Evolutionary conservation across 1,284 basidiomycete species (phyloP).

Genomic region (Cryptococcus wingfieldii): DNA sequence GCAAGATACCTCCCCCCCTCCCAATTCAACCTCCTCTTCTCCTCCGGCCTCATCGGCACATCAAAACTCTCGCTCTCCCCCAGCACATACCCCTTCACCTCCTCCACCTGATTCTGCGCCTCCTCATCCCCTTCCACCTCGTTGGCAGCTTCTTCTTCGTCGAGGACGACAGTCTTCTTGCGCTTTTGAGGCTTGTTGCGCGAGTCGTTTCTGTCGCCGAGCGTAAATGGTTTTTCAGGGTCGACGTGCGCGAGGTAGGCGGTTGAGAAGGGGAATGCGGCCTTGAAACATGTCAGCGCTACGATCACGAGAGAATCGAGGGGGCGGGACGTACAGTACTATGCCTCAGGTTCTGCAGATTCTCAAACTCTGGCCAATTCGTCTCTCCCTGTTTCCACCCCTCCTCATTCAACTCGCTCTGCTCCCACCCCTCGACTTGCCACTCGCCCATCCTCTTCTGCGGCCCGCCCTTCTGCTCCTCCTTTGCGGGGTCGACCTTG

Average conservation of each 20-base stretch:
- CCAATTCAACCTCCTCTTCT: constrained; percentile 88
- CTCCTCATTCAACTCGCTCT: constrained; percentile 37
- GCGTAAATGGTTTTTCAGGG: constrained; percentile 45
- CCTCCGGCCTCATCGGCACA: constrained; percentile 61
- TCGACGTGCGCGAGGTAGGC: constrained; percentile 64
- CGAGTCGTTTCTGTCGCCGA: constrained; percentile 10
- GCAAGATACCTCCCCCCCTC: constrained; percentile 85
- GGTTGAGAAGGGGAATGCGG: constrained; percentile 63
- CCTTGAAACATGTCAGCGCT: constrained; percentile 13
- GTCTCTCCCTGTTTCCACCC: constrained; percentile 60
- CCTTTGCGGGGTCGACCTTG: constrained; percentile 5
- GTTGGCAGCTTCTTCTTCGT: constrained; percentile 13
- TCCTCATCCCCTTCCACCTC: constrained; percentile 34
- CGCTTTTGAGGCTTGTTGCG: constrained; percentile 11
- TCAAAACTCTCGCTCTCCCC: constrained; percentile 38
- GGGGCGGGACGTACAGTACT: constrained; percentile 60
- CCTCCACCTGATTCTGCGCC: constrained; percentile 22
- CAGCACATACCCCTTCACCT: constrained; percentile 35
- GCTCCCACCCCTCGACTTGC: constrained; percentile 14
- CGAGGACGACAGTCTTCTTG: constrained; percentile 14
- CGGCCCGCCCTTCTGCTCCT: constrained; percentile 29
- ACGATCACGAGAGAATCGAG: not conserved
- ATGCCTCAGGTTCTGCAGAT: constrained; percentile 59
- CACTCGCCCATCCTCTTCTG: constrained; percentile 32
- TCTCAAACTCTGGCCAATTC: constrained; percentile 63